Evolutionary conservation across 495 filamentous ascomycete genomes (phyloP).

Genomic region (Bacidia rubella): DNA sequence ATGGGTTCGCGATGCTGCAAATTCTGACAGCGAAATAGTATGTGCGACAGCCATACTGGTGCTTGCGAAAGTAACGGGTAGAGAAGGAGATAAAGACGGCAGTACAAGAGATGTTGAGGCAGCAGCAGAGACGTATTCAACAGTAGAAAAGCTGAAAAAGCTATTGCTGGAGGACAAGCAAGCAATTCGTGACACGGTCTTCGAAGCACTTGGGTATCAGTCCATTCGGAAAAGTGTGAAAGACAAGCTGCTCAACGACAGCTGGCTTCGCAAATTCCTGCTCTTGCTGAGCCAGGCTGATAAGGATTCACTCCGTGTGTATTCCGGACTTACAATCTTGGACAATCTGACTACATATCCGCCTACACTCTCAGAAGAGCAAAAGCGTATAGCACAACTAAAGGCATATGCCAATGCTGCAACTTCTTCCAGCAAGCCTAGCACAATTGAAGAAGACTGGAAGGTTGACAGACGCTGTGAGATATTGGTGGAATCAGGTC

Average conservation of each 20-base stretch:
- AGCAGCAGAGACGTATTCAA: slow-evolving; percentile 53
- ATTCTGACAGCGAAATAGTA: slow-evolving; percentile 47
- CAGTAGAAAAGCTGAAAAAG: slow-evolving; percentile 64
- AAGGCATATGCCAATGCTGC: slow-evolving; percentile 85
- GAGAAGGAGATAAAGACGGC: slow-evolving; percentile 19
- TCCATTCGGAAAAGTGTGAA: slow-evolving; percentile 74
- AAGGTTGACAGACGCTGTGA: slow-evolving; percentile 66
- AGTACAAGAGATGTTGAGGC: slow-evolving; percentile 23
- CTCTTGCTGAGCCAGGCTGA: slow-evolving; percentile 38
- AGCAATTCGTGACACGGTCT: slow-evolving; percentile 46
- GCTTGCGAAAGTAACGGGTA: slow-evolving; percentile 52
- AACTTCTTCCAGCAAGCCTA: slow-evolving; percentile 42
- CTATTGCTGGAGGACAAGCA: slow-evolving; percentile 53
- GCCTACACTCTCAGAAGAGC: slow-evolving; percentile 71
- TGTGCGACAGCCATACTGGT: slow-evolving; percentile 73
- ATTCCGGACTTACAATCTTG: slow-evolving; percentile 73
- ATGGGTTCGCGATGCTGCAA: slow-evolving; percentile 70
- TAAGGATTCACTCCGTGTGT: slow-evolving; percentile 49
- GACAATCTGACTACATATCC: slow-evolving; percentile 70
- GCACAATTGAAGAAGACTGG: slow-evolving; percentile 58
- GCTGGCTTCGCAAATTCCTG: slow-evolving; percentile 49
- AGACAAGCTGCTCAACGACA: slow-evolving; percentile 58
- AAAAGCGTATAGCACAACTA: slow-evolving; percentile 77
- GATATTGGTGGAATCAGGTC: slow-evolving; percentile 55
- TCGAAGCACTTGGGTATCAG: slow-evolving; percentile 89